Evolutionary conservation across 306 rosid species (phyloP).

Genomic region (Fragaria nilgerrensis): DNA sequence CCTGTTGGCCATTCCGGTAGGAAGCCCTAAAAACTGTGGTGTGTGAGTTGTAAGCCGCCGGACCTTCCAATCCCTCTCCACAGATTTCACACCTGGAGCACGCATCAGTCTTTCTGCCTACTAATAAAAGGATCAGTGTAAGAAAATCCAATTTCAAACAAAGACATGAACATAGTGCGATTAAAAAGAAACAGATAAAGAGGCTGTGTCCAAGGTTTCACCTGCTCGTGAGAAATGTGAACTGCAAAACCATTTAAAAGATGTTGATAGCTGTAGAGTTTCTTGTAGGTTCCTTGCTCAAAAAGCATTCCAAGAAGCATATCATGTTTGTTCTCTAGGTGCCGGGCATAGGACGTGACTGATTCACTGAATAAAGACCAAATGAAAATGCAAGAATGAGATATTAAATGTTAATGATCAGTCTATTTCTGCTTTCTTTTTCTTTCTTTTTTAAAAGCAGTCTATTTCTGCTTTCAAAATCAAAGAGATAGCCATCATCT

Average conservation of each 20-base stretch:
- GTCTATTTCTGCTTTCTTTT: not conserved
- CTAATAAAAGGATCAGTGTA: conserved; percentile 50
- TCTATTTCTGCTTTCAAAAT: not conserved
- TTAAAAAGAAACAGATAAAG: conserved; percentile 15
- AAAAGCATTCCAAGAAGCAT: conserved; percentile 89
- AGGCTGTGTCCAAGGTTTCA: conserved; percentile 48
- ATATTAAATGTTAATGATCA: conserved; percentile 10
- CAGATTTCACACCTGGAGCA: conserved; percentile 84
- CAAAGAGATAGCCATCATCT: not conserved
- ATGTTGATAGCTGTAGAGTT: conserved; percentile 90
- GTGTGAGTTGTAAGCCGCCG: conserved; percentile 90
- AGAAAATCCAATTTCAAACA: conserved; percentile 37
- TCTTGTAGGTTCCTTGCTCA: conserved; percentile 72
- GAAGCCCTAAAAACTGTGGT: conserved; percentile 98
- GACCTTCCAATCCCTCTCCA: conserved; percentile 96
- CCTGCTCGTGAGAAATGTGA: conserved; percentile 89
- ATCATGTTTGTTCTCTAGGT: conserved; percentile 87
- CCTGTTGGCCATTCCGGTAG: conserved; percentile 99
- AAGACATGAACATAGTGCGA: conserved; percentile 19
- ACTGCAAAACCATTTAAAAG: conserved; percentile 98
- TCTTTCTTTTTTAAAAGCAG: no score
- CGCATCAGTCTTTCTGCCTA: conserved; percentile 94
- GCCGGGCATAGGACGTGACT: conserved; percentile 83
- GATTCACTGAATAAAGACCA: conserved; percentile 57
- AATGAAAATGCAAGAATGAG: conserved; percentile 4